Conservation (phyloP, 768 basidiomycete species). For the Royoungia palumana region DNA sequence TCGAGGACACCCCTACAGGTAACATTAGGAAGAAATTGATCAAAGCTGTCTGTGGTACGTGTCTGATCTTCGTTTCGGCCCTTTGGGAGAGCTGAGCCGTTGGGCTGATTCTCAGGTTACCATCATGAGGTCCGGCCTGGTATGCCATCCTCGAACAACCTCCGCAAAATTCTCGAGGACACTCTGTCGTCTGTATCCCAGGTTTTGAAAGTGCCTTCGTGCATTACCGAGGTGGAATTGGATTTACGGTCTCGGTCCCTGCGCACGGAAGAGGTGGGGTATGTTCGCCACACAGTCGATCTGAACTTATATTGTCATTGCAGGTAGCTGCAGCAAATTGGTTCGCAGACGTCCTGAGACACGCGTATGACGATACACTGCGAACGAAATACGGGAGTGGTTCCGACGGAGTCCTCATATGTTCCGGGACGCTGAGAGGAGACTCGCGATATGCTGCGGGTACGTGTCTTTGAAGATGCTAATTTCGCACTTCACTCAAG, state of each 20-base stretch:
- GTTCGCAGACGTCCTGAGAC: conserved; percentile 76
- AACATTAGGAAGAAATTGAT: conserved; percentile 63
- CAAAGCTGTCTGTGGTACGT: conserved; percentile 53
- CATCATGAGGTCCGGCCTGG: conserved; percentile 60
- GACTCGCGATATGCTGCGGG: conserved; percentile 82
- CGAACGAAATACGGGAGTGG: conserved; percentile 50
- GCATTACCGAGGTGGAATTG: conserved; percentile 58
- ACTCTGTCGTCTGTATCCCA: conserved; percentile 67
- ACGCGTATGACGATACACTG: conserved; percentile 70
- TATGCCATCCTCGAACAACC: conserved; percentile 50
- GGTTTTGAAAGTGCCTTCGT: conserved; percentile 70
- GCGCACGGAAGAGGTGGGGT: conserved; percentile 59
- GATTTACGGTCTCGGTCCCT: conserved; percentile 75
- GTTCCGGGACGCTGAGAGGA: conserved; percentile 77
- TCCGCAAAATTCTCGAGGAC: conserved; percentile 58
- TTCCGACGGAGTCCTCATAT: conserved; percentile 78
- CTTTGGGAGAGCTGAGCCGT: not conserved
- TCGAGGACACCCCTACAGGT: conserved; percentile 54
- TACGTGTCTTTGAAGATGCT: conserved; percentile 20
- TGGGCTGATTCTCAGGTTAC: conserved; percentile 46
- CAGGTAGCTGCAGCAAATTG: conserved; percentile 70
- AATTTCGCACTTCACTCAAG: too few species aligned
- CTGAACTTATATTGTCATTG: too few species aligned
- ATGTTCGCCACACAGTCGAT: too few species aligned
- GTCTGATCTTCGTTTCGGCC: too few species aligned